Conservation (phyloP, 2,329 filamentous ascomycete genomes). For the Westerdykella sp. region DNA sequence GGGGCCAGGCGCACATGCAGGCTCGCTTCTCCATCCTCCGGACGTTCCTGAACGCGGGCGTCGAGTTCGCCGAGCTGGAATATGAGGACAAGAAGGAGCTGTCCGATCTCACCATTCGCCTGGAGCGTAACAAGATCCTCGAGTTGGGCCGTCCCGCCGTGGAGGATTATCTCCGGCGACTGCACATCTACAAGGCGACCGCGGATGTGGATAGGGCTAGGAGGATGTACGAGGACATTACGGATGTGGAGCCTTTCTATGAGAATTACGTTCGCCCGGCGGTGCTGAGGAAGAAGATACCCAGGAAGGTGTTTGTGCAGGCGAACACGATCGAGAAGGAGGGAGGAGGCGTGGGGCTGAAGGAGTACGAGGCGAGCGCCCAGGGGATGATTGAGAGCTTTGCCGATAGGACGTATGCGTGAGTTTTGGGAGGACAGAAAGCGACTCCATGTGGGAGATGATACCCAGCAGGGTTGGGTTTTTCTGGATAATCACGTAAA, state of each 20-base stretch:
- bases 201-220: constrained; percentile 75
- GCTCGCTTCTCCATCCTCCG: constrained; percentile 82
- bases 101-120: constrained; percentile 71
- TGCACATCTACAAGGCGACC: constrained; percentile 88
- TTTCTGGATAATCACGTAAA: too few species aligned
- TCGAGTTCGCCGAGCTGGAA: constrained; percentile 77
- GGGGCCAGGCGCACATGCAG: constrained; percentile 89
- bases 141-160: constrained; percentile 77
- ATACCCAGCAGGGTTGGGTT: too few species aligned
- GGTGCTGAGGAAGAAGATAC: constrained; percentile 70
- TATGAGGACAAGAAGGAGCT: constrained; percentile 65
- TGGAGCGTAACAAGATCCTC: constrained; percentile 82
- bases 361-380: constrained; percentile 77
- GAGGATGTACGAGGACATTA: constrained; percentile 77
- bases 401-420: constrained; percentile 34
- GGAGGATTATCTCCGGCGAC: constrained; percentile 78
- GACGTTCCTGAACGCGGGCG: constrained; percentile 78
- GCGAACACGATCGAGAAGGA: constrained; percentile 71
- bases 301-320: constrained; percentile 89
- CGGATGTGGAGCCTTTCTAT: constrained; percentile 79
- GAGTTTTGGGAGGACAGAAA: too few species aligned
- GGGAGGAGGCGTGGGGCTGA: constrained; percentile 53
- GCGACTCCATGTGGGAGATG: too few species aligned
- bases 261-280: constrained; percentile 70
- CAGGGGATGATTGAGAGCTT: constrained; percentile 58